phyloP scores from a whole-genome alignment of 176 grass and related monocot species.

The Carex kokanica region DNA sequence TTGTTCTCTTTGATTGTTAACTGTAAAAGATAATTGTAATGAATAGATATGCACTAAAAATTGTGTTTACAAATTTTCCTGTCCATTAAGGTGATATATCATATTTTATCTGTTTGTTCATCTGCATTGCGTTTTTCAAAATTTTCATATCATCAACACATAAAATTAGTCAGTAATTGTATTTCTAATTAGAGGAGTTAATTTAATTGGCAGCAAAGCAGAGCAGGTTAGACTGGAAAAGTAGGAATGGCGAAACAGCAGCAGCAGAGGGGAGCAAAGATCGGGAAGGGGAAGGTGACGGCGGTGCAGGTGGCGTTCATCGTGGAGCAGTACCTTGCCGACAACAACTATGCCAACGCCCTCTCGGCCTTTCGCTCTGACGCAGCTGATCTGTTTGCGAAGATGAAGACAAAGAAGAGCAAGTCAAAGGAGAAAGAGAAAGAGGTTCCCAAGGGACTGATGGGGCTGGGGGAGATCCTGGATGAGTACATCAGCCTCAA shows the following conservation, averaged over 20 bases:
- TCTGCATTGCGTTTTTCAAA: too few species aligned
- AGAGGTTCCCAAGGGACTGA: constrained; percentile 39
- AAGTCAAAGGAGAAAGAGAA: not conserved
- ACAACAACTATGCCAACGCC: constrained; percentile 49
- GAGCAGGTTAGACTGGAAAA: too few species aligned
- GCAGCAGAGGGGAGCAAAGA: not conserved
- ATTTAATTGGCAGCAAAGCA: too few species aligned
- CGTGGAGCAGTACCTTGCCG: constrained; percentile 77
- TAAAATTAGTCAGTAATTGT: too few species aligned
- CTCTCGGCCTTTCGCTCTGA: constrained; percentile 72
- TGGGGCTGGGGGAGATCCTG: constrained; percentile 65
- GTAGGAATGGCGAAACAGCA: constrained; percentile 10
- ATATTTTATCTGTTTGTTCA: too few species aligned
- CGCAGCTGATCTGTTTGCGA: constrained; percentile 47
- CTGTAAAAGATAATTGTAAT: too few species aligned
- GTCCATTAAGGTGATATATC: too few species aligned
- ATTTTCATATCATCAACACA: too few species aligned
- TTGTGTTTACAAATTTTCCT: too few species aligned
- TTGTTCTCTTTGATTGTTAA: too few species aligned
- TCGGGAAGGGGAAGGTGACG: constrained; percentile 53
- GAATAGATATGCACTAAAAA: too few species aligned
- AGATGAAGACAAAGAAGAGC: constrained; percentile 5
- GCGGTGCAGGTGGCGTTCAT: constrained; percentile 77
- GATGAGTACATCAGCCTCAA: constrained; percentile 83
- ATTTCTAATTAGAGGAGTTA: too few species aligned